Evolutionary conservation across 108 stramenopile species (phyloP), one percentile per base, ranked within the genome.

Genomic region (Phaeodactylum tricornutum): DNA sequence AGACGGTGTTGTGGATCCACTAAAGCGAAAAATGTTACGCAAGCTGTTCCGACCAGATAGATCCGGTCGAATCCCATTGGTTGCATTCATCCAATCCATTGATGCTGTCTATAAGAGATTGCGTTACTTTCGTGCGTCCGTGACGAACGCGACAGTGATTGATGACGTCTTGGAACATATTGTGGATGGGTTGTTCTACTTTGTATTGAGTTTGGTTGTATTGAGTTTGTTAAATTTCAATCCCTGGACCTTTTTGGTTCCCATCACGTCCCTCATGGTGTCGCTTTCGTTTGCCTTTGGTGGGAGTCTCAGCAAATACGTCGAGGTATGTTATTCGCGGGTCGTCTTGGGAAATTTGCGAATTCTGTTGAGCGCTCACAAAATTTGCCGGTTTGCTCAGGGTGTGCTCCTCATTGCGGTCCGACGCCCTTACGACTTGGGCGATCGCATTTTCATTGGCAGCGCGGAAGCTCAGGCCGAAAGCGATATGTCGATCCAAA

Each of bases 251-350:
- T 51, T 49, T 2, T 33, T 49, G 15, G 28, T 49, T 3, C 74
- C 83, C 16, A 33, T 82, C 30, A 67, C 77, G 4, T 74, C 83
- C 14, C 56, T 89, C 3, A 12, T 85, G 34, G 75, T 90, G 16
- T 70, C 79, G 0, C 64, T 83, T 44, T 71, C 81, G 2, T 85
- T 90, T 56, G 81, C 81, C 7, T 53, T 90, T 26, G 83, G 88
- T 2, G 62, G 79, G 9, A 69, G 64, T 3, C 71, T 63, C 20
- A 71, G 77, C 15, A 80, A 81, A 48, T 53, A 25, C 23, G 37
- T 53, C 15, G 51, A 53, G 28, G 51, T 34, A 34, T 11, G 33
- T 34, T 34, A 11, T 8, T 34, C 33, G 33, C 12, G 33, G 8
- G 33, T 11, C 33, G 9, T 34, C 33, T 34, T 34, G 8, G 8